Evolutionary conservation across 2,329 filamentous ascomycete genomes (phyloP).

Genomic region (Monosporascus ibericus): DNA sequence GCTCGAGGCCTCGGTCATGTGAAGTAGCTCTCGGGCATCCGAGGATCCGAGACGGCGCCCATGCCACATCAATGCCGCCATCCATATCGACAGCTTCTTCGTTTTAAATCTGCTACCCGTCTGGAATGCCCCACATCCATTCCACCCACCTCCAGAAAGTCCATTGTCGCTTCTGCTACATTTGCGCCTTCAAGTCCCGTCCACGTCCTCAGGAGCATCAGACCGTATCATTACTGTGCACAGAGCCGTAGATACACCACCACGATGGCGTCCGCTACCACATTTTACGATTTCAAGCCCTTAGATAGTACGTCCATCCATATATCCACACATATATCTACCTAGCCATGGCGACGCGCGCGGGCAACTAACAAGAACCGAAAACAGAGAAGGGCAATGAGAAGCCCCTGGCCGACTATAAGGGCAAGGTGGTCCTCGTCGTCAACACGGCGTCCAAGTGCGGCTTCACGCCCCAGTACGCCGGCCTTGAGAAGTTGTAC

Average conservation of each 20-base stretch:
- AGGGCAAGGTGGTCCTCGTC: constrained; percentile 89
- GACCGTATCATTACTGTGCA: too few relatives aligned
- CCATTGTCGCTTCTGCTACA: background rate
- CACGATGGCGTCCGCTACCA: constrained; percentile 61
- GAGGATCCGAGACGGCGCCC: background rate
- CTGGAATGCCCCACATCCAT: background rate
- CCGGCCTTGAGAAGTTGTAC: constrained; percentile 85
- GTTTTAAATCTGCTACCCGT: background rate
- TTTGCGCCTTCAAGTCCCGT: background rate
- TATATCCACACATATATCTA: background rate
- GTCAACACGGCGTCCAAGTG: constrained; percentile 99
- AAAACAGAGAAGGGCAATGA: constrained; percentile 64
- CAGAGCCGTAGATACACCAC: constrained; percentile 6
- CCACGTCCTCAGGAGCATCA: background rate
- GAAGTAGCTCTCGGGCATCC: background rate
- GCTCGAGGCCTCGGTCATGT: background rate
- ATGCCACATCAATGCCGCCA: background rate
- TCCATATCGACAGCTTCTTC: background rate
- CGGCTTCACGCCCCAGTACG: constrained; percentile 96
- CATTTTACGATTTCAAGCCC: constrained; percentile 80
- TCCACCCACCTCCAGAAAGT: background rate
- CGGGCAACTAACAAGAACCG: background rate
- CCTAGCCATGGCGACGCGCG: too few relatives aligned
- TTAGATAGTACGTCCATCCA: constrained; percentile 60
- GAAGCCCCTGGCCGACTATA: constrained; percentile 63